Evolutionary conservation across 768 basidiomycete genomes (phyloP).

Genomic region (Phylloporus rhodoxanthus): DNA sequence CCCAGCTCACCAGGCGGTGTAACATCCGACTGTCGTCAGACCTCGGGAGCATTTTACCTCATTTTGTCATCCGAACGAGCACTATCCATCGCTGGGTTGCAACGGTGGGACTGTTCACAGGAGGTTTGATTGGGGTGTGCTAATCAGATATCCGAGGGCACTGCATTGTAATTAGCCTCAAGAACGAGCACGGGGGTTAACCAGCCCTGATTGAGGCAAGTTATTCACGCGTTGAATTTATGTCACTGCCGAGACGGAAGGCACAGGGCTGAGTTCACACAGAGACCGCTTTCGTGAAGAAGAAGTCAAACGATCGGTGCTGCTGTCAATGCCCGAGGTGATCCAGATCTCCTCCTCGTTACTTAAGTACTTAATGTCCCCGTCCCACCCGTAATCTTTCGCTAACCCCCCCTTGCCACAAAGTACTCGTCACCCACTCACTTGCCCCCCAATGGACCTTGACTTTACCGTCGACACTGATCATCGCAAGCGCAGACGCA

Average conservation of each 20-base stretch:
- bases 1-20: conserved; percentile 1
- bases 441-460: conserved; percentile 54
- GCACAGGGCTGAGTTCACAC: conserved; percentile 26
- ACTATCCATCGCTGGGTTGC: conserved; percentile 27
- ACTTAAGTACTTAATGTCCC: conserved; percentile 35
- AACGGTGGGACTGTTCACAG: conserved; percentile 20
- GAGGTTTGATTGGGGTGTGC: conserved; percentile 22
- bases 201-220: conserved; percentile 23
- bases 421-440: conserved; percentile 33
- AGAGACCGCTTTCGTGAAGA: conserved; percentile 32
- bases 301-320: conserved; percentile 27
- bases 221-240: conserved; percentile 33
- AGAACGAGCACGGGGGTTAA: conserved; percentile 9
- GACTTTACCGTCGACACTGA: conserved; percentile 68
- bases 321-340: conserved; percentile 30
- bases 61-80: not conserved
- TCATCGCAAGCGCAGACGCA: conserved; percentile 80
- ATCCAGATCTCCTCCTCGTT: conserved; percentile 41
- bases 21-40: not conserved
- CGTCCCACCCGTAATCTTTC: conserved; percentile 8
- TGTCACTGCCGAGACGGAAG: conserved; percentile 35
- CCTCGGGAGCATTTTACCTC: conserved; percentile 9
- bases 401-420: conserved; percentile 44
- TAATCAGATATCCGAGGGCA: conserved; percentile 36
- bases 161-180: conserved; percentile 35